Conservation (phyloP, 768 basidiomycete species). For the Multifurca ochricompacta region DNA sequence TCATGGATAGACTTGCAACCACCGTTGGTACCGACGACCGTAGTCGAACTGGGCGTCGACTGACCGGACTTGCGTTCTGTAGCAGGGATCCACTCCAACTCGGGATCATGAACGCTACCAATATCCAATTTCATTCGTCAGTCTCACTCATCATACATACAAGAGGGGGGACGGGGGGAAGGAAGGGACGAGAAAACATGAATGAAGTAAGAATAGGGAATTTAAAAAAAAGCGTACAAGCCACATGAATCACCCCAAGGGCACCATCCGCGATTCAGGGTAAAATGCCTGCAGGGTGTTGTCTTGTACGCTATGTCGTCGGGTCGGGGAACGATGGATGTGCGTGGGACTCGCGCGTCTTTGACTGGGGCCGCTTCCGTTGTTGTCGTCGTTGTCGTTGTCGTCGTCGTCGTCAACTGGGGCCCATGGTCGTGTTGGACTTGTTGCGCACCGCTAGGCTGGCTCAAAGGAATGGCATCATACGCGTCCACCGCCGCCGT, state of each 20-base stretch:
- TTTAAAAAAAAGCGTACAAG: too few species aligned
- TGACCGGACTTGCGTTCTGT: not conserved
- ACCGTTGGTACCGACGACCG: not conserved
- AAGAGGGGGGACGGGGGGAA: too few species aligned
- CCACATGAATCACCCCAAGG: conserved; percentile 11
- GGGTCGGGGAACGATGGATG: not conserved
- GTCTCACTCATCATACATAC: too few species aligned
- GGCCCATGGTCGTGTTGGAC: too few species aligned
- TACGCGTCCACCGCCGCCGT: too few species aligned
- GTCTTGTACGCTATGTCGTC: conserved; percentile 11
- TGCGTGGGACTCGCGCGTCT: not conserved
- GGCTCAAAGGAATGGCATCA: too few species aligned
- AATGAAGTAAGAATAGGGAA: too few species aligned
- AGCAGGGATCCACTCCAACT: not conserved
- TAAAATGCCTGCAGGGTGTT: conserved; percentile 7
- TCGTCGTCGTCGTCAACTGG: not conserved
- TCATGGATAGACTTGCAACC: not conserved
- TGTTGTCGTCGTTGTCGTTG: not conserved
- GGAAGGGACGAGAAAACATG: too few species aligned
- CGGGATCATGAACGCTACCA: conserved; percentile 10
- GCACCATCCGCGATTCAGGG: conserved; percentile 10
- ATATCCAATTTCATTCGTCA: not conserved
- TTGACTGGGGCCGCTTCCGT: not conserved
- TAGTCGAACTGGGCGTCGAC: conserved; percentile 7
- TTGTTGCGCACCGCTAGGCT: too few species aligned